Base-by-base conservation (phyloP, 1,284 basidiomycete species). In the Malassezia pachydermatis region DNA sequence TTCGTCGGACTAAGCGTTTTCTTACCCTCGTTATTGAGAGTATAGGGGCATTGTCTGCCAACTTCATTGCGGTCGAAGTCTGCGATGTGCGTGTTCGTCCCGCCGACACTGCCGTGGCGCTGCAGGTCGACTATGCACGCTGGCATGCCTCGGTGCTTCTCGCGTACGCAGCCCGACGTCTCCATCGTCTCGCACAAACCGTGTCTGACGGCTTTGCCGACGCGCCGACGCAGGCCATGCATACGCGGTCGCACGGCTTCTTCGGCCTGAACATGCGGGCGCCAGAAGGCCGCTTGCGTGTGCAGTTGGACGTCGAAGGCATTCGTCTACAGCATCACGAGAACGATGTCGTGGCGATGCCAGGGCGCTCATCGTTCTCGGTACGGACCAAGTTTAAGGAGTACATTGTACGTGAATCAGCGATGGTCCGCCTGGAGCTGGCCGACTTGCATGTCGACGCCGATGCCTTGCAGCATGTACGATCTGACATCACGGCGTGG, bases 51-150 rank as follows among this genome's bases (percentile, higher is more conserved):
- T n/a, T n/a, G n/a, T n/a, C n/a, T n/a, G 39, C 29, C 17, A 33
- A 33, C 22, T 30, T 70, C 24, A 42, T 70, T 33, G 65, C 62
- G 8, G 38, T 70, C 44, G 58, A 68, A 23, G 42, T 70, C 9
- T 57, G 58, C 24, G 51, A 60, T 16, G 45, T 62, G 34, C 58
- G 60, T 34, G 34, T 68, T 19, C 57, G 55, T 28, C 27, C 62
- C 4, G 42, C 59, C 17, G 63, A 63, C 29, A 54, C 52, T 3
- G 61, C 61, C 27, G 37, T 60, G 4, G 59, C 58, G 1, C 35
- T 38, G 16, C 13, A 8, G n/a, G 2, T 46, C 6, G 43, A 35
- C 8, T 19, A 27, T 24, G 17, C 42, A 19, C 5, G 7, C 24
- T 33, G 41, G 20, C 39, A 39, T 17, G 50, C 43, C 14, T 7